Evolutionary conservation across 306 rosid species (phyloP).

Genomic region (Casuarina cunninghamiana): DNA sequence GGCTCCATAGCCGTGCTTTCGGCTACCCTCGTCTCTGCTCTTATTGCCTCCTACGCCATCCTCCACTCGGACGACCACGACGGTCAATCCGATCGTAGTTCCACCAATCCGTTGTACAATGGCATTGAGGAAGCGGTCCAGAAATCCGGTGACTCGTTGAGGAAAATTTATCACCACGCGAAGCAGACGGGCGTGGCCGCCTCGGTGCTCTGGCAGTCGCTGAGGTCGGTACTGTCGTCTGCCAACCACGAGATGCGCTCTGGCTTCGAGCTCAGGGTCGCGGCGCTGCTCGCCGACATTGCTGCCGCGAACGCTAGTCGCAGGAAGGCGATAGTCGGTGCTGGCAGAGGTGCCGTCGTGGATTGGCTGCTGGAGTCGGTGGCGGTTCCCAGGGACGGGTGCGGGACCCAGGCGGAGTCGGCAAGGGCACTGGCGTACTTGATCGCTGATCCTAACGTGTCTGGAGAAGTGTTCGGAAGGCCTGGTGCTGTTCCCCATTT

Average conservation of each 20-base stretch:
- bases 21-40: conserved; percentile 45
- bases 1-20: conserved; percentile 48
- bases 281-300: conserved; percentile 86
- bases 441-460: conserved; percentile 84
- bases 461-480: conserved; percentile 71
- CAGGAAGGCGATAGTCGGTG: conserved; percentile 84
- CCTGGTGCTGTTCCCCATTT: conserved; percentile 87
- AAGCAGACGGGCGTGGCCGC: conserved; percentile 80
- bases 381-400: conserved; percentile 64
- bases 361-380: conserved; percentile 95
- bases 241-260: conserved; percentile 92
- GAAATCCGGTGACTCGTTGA: conserved; percentile 50
- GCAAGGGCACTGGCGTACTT: conserved; percentile 93
- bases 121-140: conserved; percentile 46
- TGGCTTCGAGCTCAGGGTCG: conserved; percentile 90
- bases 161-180: conserved; percentile 55
- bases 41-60: conserved; percentile 49
- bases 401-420: conserved; percentile 82
- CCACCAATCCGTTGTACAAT: conserved; percentile 37
- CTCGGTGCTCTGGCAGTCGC: conserved; percentile 82
- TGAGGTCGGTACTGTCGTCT: conserved; percentile 76
- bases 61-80: conserved; percentile 24
- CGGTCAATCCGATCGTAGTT: conserved; percentile 25
- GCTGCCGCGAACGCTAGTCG: conserved; percentile 76
- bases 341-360: conserved; percentile 87